A percentile compares a stretch with the other conserved stretches of the same genome.
Evolutionary conservation across 345 rosid genomes (phyloP).

Genomic region (Erodium maritimum): DNA sequence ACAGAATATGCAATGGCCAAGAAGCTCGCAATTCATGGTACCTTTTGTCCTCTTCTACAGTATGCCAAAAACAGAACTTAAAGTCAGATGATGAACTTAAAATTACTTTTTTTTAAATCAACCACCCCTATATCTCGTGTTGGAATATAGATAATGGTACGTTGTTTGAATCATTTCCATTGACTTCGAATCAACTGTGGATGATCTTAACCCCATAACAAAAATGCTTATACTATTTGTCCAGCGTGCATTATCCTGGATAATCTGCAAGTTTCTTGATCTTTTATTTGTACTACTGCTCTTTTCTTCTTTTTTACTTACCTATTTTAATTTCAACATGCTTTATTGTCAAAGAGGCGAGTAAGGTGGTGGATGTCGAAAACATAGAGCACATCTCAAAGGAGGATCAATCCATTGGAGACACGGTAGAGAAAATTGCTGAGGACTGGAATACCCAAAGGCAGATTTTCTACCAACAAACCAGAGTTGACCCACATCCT

Average conservation of each 20-base stretch:
- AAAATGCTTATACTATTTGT: no score
- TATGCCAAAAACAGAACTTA: neutral
- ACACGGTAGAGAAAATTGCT: constrained; percentile 26
- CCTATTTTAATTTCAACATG: no score
- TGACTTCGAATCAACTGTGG: no score
- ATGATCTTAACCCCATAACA: no score
- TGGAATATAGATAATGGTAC: no score
- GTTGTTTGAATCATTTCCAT: no score
- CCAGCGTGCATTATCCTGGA: no score
- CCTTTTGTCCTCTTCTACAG: neutral
- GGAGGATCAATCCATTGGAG: constrained; percentile 33
- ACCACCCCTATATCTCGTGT: no score
- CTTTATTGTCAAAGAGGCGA: constrained; percentile 30
- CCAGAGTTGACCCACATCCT: constrained; percentile 22
- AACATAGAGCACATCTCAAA: constrained; percentile 48
- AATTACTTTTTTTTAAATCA: no score
- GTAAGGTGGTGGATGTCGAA: constrained; percentile 31
- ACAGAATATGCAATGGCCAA: constrained; percentile 54
- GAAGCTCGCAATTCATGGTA: constrained; percentile 58
- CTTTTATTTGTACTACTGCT: neutral
- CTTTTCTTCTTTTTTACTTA: constrained; percentile 9
- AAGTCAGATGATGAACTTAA: no score
- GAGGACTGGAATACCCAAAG: constrained; percentile 51
- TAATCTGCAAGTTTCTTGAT: neutral
- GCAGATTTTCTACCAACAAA: constrained; percentile 30